phyloP scores from a whole-genome alignment of 345 rosid genomes.

The Turritis glabra region DNA sequence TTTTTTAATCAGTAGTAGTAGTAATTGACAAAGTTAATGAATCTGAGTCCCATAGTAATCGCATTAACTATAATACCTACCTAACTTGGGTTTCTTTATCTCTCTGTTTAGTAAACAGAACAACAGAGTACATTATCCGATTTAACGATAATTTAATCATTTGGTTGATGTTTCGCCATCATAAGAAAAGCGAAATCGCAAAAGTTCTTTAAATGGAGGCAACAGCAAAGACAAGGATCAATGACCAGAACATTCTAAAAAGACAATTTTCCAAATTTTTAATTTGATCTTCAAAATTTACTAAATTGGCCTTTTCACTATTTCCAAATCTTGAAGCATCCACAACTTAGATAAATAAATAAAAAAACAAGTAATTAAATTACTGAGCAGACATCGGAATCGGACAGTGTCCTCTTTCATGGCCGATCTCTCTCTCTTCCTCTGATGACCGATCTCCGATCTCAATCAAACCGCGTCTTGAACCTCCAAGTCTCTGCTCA shows the following conservation, averaged over 20 bases:
- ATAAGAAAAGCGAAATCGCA: neutral
- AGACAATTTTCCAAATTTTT: neutral
- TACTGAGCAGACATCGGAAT: conserved; percentile 34
- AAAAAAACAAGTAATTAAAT: no score
- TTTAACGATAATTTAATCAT: neutral
- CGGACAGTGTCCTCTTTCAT: conserved; percentile 38
- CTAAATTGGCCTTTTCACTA: conserved; percentile 27
- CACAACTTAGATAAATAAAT: neutral
- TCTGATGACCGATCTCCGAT: conserved; percentile 37
- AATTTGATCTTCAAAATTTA: neutral
- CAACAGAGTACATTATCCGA: neutral
- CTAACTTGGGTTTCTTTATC: neutral
- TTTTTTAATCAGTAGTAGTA: no score
- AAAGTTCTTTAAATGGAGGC: neutral
- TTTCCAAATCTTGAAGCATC: conserved; percentile 36
- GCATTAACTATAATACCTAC: conserved; percentile 3
- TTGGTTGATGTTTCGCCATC: neutral
- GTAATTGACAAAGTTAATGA: neutral
- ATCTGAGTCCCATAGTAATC: neutral
- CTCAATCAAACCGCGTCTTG: conserved; percentile 25
- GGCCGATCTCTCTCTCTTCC: conserved; percentile 32
- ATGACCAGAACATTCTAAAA: conserved; percentile 35
- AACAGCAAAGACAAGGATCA: conserved; percentile 29
- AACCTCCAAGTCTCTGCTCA: conserved; percentile 24
- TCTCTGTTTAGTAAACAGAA: conserved; percentile 13